Base-by-base conservation (phyloP, 495 filamentous ascomycete genomes). In the Aspergillus egyptiacus region DNA sequence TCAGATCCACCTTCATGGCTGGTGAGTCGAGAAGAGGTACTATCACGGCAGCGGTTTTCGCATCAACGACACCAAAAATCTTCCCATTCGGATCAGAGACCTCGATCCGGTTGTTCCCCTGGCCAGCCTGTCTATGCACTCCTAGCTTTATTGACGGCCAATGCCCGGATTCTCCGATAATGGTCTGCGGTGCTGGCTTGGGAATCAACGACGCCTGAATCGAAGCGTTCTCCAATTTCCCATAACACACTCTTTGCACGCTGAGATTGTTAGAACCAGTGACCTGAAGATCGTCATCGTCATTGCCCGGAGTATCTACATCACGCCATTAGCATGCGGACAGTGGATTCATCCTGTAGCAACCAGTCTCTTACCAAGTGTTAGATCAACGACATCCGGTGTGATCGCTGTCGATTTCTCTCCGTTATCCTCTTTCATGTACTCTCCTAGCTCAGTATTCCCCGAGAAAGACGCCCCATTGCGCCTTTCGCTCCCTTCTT, bases 171-270 rank as follows among this genome's bases (percentile, higher is more conserved):
- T 60, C 63, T 10, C 55, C 60, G 39, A 67, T 66, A 7, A 80
- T 72, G 11, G 72, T 64, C 39, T 78, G 72, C n/a, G 72, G 66
- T 13, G 72, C 69, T 2, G 82, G 81, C 51, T 79, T 83, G 0
- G 86, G 91, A 2, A 95, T 77, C 11, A 67, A 59, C 51, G 81
- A 73, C 15, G 86, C 83, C 31, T 84, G 83, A 48, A 95, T 69
- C 41, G 67, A 82, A 3, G 83, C 82, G 15, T 75, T 73, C 30
- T 88, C 80, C 15, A 96, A 59, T 62, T 82, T 84, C 6, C 93
- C 93, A 60, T 87, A 90, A 67, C 93, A 96, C 20, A 96, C 85
- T 56, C 88, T 82, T 56, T 84, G 76, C 15, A 50, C 45, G 45
- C 68, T 69, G 48, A 74, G 58, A 45, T 74, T 63, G 15, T 66